Percentiles rank a stretch among this genome's conserved stretches.
These are phyloP conservation scores for Leccinum pellstonianum DNA, from an alignment of 768 basidiomycete species.

Conservation along the genomic window DNA sequence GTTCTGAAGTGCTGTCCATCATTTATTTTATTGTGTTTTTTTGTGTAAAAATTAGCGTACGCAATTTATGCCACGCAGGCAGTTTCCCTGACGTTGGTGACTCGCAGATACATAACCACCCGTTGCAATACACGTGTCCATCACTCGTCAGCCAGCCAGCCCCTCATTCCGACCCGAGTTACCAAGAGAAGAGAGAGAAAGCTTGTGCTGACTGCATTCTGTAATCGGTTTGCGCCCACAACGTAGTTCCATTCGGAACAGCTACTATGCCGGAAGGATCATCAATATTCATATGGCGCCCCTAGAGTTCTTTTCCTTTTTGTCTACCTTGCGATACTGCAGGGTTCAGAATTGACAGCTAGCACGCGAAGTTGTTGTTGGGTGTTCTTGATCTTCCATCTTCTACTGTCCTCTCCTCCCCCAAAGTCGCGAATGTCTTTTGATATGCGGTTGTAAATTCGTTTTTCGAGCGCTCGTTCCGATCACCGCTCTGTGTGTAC, in stretches of 20 bases:
- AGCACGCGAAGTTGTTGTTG: not conserved
- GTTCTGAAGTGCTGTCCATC: not conserved
- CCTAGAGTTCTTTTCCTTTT: not conserved
- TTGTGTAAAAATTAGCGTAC: not conserved
- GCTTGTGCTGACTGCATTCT: not conserved
- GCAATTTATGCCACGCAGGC: not conserved
- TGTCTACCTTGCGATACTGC: not conserved
- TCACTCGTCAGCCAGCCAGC: not conserved
- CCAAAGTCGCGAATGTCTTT: not conserved
- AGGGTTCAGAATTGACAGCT: not conserved
- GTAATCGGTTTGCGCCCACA: slow-evolving; percentile 15
- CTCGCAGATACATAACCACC: not conserved
- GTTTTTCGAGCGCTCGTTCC: not conserved
- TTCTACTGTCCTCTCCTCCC: not conserved
- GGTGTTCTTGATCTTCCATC: not conserved
- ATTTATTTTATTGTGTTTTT: not conserved
- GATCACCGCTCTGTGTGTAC: not conserved
- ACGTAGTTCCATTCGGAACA: not conserved
- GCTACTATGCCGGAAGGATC: slow-evolving; percentile 20
- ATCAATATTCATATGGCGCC: not conserved
- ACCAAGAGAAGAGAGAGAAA: not conserved
- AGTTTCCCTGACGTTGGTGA: not conserved
- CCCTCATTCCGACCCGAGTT: not conserved
- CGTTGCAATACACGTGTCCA: slow-evolving; percentile 9
- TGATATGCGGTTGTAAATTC: not conserved